A percentile compares a stretch with the other conserved stretches of the same genome.
Conservation (phyloP, 2,329 filamentous ascomycete genomes). For the Bimuria novae-zelandiae region DNA sequence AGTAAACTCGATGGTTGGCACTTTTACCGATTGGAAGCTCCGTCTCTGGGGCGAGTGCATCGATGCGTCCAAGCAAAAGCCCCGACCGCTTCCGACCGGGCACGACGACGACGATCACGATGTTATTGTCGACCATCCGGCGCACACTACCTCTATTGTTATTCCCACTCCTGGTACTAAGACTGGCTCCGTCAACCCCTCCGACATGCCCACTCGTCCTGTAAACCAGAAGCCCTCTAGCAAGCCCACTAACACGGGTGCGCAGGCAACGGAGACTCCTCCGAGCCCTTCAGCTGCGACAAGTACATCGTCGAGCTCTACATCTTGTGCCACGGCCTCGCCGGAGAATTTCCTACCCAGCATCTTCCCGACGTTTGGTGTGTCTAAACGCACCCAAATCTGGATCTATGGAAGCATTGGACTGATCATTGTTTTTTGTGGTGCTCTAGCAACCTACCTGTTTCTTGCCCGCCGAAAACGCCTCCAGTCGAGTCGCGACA, state of each 20-base stretch:
- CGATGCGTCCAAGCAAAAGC: conserved; percentile 71
- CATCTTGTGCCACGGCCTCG: conserved; percentile 23
- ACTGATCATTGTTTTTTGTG: conserved; percentile 85
- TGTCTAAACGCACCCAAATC: conserved; percentile 81
- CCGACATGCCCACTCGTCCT: conserved; percentile 57
- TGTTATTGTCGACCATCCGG: conserved; percentile 58
- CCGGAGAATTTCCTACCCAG: conserved; percentile 71
- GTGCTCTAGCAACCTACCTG: conserved; percentile 79
- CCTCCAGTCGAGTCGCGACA: conserved; percentile 74
- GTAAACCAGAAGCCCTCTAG: conserved; percentile 62
- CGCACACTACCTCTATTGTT: conserved; percentile 63
- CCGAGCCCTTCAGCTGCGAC: conserved; percentile 25
- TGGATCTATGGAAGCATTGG: conserved; percentile 91
- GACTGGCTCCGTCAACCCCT: conserved; percentile 49
- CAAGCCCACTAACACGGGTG: conserved; percentile 54
- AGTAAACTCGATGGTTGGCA: conserved; percentile 76
- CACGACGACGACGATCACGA: conserved; percentile 85
- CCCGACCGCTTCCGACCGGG: conserved; percentile 80
- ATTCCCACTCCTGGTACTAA: conserved; percentile 55
- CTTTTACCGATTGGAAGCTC: conserved; percentile 87
- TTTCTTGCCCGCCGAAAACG: conserved; percentile 78
- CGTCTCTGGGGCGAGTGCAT: conserved; percentile 92
- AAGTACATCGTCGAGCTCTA: conserved; percentile 26
- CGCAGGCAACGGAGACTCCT: conserved; percentile 18
- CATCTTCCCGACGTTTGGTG: conserved; percentile 87